phyloP scores from a whole-genome alignment of 2,329 filamentous ascomycete genomes.

The Dactylonectria macrodidyma region DNA sequence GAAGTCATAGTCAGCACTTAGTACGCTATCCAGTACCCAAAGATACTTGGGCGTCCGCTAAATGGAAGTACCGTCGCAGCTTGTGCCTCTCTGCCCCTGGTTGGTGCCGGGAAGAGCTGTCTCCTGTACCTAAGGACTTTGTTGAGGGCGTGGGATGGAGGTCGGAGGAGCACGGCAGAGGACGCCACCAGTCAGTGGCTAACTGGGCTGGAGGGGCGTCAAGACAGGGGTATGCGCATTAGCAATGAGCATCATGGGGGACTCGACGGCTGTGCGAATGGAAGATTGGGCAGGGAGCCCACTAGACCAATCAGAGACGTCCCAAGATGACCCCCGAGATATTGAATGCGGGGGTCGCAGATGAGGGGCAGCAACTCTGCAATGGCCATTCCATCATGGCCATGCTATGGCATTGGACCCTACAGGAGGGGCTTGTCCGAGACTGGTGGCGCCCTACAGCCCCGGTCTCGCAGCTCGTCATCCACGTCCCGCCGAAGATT shows the following conservation, averaged over 20 bases:
- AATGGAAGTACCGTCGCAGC: conserved; percentile 19
- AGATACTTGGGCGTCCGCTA: conserved; percentile 31
- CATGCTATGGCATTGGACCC: not conserved
- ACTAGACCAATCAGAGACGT: conserved; percentile 32
- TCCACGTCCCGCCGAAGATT: conserved; percentile 8
- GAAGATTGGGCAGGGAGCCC: not conserved
- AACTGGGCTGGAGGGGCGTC: conserved; percentile 9
- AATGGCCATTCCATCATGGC: conserved; percentile 29
- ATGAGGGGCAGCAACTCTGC: conserved; percentile 38
- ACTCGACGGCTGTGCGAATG: not conserved
- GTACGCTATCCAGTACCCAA: not conserved
- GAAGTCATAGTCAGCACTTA: not conserved
- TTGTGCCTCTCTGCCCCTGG: conserved; percentile 3
- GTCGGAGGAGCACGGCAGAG: conserved; percentile 23
- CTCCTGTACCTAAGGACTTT: conserved; percentile 26
- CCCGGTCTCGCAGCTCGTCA: conserved; percentile 26
- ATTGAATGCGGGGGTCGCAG: conserved; percentile 43
- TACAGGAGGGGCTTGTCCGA: not conserved
- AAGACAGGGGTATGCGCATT: conserved; percentile 6
- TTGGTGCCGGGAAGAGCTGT: conserved; percentile 1
- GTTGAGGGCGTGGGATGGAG: conserved; percentile 37
- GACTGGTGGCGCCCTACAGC: conserved; percentile 8
- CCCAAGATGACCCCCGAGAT: conserved; percentile 39
- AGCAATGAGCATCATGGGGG: conserved; percentile 22
- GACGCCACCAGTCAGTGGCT: conserved; percentile 26